Conservation (phyloP, 2,329 filamentous ascomycete species). For the Teratosphaeria epicoccoides region DNA sequence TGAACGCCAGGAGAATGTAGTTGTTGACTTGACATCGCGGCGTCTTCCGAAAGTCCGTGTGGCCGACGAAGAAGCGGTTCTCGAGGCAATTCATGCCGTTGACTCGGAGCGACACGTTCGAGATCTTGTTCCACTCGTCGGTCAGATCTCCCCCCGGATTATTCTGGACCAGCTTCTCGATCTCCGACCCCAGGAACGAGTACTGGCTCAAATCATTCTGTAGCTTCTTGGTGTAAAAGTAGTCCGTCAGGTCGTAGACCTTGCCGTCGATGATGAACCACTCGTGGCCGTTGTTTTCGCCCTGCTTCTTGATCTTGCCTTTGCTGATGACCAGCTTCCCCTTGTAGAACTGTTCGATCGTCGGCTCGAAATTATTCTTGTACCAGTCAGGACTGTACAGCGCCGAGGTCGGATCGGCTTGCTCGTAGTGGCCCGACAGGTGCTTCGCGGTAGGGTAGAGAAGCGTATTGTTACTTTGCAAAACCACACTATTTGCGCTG, state of each 20-base stretch:
- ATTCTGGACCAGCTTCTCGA: constrained; percentile 58
- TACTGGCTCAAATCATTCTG: constrained; percentile 46
- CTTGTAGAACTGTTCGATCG: constrained; percentile 76
- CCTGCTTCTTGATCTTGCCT: constrained; percentile 51
- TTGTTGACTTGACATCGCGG: constrained; percentile 77
- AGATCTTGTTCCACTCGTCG: constrained; percentile 46
- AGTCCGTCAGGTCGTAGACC: constrained; percentile 85
- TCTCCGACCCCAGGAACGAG: constrained; percentile 58
- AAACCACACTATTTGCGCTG: constrained; percentile 44
- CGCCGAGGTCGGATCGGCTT: constrained; percentile 44
- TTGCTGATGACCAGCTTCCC: constrained; percentile 69
- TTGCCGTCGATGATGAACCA: constrained; percentile 71
- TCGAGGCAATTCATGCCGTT: constrained; percentile 73
- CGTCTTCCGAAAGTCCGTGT: constrained; percentile 69
- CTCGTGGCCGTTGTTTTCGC: constrained; percentile 53
- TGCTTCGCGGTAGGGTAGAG: constrained; percentile 45
- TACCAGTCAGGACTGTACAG: constrained; percentile 69
- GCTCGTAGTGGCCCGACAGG: constrained; percentile 52
- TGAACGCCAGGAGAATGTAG: constrained; percentile 78
- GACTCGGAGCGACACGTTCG: constrained; percentile 43
- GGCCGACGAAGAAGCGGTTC: constrained; percentile 72
- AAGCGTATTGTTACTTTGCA: constrained; percentile 57
- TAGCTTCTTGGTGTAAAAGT: constrained; percentile 65
- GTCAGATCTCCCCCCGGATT: constrained; percentile 76
- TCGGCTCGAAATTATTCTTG: constrained; percentile 57